A percentile compares a stretch with the other conserved stretches of the same genome.
Evolutionary conservation across 1,284 basidiomycete species (phyloP).

Genomic region (Kwoniella shivajii): DNA sequence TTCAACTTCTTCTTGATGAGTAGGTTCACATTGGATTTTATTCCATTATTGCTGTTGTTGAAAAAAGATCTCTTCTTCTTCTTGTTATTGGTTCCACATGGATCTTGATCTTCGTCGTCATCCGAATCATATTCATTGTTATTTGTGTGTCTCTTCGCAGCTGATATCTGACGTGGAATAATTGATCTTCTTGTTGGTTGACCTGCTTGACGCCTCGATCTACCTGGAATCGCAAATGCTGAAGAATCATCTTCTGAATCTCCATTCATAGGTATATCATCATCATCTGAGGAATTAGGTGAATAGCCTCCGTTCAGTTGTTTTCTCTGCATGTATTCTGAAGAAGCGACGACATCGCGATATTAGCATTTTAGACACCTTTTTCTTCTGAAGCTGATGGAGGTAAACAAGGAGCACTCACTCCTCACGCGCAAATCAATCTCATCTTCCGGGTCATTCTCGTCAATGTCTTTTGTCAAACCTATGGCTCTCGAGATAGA

Average conservation of each 20-base stretch:
- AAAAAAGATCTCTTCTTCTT: constrained; percentile 25
- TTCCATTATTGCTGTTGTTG: not conserved
- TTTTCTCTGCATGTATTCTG: constrained; percentile 31
- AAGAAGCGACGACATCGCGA: not conserved
- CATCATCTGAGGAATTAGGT: constrained; percentile 30
- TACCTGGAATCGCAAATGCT: constrained; percentile 24
- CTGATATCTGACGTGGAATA: constrained; percentile 3
- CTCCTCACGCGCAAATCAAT: constrained; percentile 50
- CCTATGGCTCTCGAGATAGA: constrained; percentile 45
- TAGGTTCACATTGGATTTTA: not conserved
- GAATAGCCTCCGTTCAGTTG: constrained; percentile 24
- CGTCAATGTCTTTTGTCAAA: constrained; percentile 42
- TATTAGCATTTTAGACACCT: not conserved
- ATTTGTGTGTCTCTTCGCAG: constrained; percentile 1
- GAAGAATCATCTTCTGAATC: constrained; percentile 27
- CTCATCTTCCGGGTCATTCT: constrained; percentile 51
- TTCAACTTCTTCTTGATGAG: constrained; percentile 9
- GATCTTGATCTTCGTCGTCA: constrained; percentile 23
- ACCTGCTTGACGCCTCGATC: constrained; percentile 30
- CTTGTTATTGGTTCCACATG: constrained; percentile 19
- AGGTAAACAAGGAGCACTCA: constrained; percentile 22
- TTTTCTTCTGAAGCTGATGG: too few relatives aligned
- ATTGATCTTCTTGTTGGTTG: not conserved
- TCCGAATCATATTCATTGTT: not conserved
- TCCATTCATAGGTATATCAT: constrained; percentile 8